Evolutionary conservation across 192 early-diverging fungal species (phyloP), one percentile per base, ranked within the genome.

Genomic region (Phycomyces blakesleeanus): DNA sequence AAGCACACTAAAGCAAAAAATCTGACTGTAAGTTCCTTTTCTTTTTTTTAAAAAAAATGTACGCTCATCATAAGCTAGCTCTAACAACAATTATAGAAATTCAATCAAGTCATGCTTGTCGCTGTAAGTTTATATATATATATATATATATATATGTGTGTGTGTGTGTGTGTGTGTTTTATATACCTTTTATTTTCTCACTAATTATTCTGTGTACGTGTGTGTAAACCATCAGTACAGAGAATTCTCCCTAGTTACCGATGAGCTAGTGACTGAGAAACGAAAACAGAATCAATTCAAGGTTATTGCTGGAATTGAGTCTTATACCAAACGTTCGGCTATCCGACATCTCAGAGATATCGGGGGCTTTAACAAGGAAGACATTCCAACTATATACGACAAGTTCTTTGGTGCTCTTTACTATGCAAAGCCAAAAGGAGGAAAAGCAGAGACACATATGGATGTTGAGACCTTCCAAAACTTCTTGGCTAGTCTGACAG

Each of bases 271-370:
- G 44, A 79, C 80, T 10, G 91, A 94, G 58, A 73, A 94, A 52
- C 85, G 96, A 39, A 87, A 89, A 49, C 83, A 86, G 21, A 86
- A 91, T 67, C 92, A 95, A 70, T 82, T 96, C 58, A 91, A 90
- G 68, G 91, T 97, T 8, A 89, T 94, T 39, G 93, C 94, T 62
- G 87, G 90, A n/a, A 86, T 98, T 64, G 91, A 94, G 77, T 86
- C 87, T 57, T 98, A 93, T 66, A 91, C 93, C 0, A 98, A 98
- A 65, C 90, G 93, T 63, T 87, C 87, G 5, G 82, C 88, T n/a
- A 80, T 96, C 57, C 85, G 94, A 27, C 91, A 91, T 66, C 78
- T 98, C 29, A 77, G 84, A 18, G 79, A 87, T 51, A 83, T 82
- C 11, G 82, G 83, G 53, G 83, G 83, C 39, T 98, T 98, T 63